A percentile compares a stretch with the other conserved stretches of the same genome.
phyloP scores from a whole-genome alignment of 2,329 filamentous ascomycete species.

The Claviceps africana region DNA sequence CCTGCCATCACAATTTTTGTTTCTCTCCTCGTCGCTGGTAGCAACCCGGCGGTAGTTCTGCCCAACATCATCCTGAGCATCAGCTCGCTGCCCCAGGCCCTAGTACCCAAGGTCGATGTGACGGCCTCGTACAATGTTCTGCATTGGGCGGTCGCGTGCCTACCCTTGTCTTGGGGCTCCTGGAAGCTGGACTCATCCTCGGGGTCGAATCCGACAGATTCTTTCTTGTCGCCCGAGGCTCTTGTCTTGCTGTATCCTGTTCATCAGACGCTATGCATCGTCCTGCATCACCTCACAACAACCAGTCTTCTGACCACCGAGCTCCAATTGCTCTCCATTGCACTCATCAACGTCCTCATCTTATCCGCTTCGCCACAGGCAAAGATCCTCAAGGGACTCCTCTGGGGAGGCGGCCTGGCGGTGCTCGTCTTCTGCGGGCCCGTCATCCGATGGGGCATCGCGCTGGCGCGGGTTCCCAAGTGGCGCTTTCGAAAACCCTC shows the following conservation, averaged over 20 bases:
- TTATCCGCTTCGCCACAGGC: constrained; percentile 70
- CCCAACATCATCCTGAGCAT: constrained; percentile 74
- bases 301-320: constrained; percentile 81
- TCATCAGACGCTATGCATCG: constrained; percentile 61
- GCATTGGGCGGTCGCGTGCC: constrained; percentile 68
- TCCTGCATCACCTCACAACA: constrained; percentile 68
- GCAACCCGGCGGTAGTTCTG: constrained; percentile 48
- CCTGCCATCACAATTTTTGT: constrained; percentile 62
- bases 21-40: constrained; percentile 55
- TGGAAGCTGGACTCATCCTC: constrained; percentile 9
- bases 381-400: constrained; percentile 67
- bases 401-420: constrained; percentile 72
- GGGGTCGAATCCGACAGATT: constrained; percentile 25
- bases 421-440: constrained; percentile 60
- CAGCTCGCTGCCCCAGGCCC: constrained; percentile 56
- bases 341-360: constrained; percentile 67
- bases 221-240: constrained; percentile 35
- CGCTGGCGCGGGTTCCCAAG: constrained; percentile 73
- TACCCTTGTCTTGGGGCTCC: constrained; percentile 41
- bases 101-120: constrained; percentile 52
- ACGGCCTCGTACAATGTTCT: constrained; percentile 45
- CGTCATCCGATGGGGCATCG: constrained; percentile 70
- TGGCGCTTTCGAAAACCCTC: constrained; percentile 65
- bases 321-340: constrained; percentile 71
- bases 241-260: constrained; percentile 63